These are phyloP conservation scores for Panellus pusillus DNA, from an alignment of 768 basidiomycete species.

Conservation along the genomic window DNA sequence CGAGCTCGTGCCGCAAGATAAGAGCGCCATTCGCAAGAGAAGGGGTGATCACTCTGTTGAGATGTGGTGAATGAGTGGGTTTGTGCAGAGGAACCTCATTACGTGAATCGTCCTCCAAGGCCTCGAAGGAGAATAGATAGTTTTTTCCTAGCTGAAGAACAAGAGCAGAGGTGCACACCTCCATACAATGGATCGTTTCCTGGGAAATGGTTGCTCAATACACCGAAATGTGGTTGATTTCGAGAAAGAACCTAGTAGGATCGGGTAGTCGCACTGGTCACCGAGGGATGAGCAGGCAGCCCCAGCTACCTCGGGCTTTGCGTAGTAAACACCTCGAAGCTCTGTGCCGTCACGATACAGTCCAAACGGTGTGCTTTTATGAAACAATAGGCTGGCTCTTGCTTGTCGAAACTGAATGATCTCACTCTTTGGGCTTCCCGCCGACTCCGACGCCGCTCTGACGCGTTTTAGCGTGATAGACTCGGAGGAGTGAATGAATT, in stretches of 20 bases:
- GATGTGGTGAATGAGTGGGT: neutral
- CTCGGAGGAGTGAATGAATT: neutral
- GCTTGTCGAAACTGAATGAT: neutral
- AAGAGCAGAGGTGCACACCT: slow-evolving; percentile 40
- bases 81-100: slow-evolving; percentile 5
- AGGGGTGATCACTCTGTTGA: slow-evolving; percentile 66
- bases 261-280: slow-evolving; percentile 70
- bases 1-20: slow-evolving; percentile 77
- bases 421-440: slow-evolving; percentile 69
- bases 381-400: neutral
- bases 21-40: slow-evolving; percentile 72
- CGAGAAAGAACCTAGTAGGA: slow-evolving; percentile 57
- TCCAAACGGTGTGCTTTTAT: slow-evolving; percentile 66
- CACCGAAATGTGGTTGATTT: neutral
- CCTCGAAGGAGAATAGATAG: slow-evolving; percentile 38
- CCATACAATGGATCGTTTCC: slow-evolving; percentile 81
- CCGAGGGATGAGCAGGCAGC: slow-evolving; percentile 69
- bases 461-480: neutral
- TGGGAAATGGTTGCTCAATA: slow-evolving; percentile 25
- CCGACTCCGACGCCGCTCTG: slow-evolving; percentile 74
- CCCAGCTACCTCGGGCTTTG: slow-evolving; percentile 62
- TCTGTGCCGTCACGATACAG: slow-evolving; percentile 79
- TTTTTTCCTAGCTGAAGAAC: neutral
- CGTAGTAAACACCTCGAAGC: slow-evolving; percentile 70
- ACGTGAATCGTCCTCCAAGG: slow-evolving; percentile 79